Base-by-base conservation (phyloP, 2,329 filamentous ascomycete genomes). In the Colletotrichum theobromicola region DNA sequence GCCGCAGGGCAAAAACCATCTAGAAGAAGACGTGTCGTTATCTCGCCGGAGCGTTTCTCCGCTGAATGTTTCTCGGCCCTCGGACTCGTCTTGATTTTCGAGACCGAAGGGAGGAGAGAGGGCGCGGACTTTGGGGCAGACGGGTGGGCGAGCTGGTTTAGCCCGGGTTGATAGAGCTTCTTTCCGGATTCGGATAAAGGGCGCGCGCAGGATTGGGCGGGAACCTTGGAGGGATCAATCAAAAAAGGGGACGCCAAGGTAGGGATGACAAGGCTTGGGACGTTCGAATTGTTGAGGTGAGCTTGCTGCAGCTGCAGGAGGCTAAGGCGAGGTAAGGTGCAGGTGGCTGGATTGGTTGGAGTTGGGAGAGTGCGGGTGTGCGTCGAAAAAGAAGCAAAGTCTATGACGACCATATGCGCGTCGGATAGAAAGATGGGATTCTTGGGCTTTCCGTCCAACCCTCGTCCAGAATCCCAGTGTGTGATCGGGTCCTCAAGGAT, bases 371-470 rank as follows among this genome's bases (percentile, higher is more conserved):
- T 34, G 18, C 58, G 26, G 16, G 28, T 32, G 58, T 34, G 24
- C 55, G 28, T 32, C 18, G 9, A 60, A 34, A n/a, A 60, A 32
- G 18, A 62, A 37, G 28, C 18, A 35, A 62, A 74, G 72, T 74
- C 72, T 74, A 74, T 74, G 72, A 74, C 72, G 72, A 72, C 72
- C 67, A 74, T 57, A 74, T 74, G 72, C 42, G 72, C 62, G 12
- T 63, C 21, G 13, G 4, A 62, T 53, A 37, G 37, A 46, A 60
- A 32, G 60, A 74, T 74, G 68, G 67, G 72, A 63, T 72, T 74
- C 42, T 42, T 50, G 57, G 32, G 55, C 57, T 46, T 28, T 66
- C 62, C 26, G 57, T 55, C 72, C 63, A 67, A 34, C 32, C 62
- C 42, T 57, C 21, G 55, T 50, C 24, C 37, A 37, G 21, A 32